phyloP scores from a whole-genome alignment of 345 rosid species.

The Kernera saxatilis region DNA sequence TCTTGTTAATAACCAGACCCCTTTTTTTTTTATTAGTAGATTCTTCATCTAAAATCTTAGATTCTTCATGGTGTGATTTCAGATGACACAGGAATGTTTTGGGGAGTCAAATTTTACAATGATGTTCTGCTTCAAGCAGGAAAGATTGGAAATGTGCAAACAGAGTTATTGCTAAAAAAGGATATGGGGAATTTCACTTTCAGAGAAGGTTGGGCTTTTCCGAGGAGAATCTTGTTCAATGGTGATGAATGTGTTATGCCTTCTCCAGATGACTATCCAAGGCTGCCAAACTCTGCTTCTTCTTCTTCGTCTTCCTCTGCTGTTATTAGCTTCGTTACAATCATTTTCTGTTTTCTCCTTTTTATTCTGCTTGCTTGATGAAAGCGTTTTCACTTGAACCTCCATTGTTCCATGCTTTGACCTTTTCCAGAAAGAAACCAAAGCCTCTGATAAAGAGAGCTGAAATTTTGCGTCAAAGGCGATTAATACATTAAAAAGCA shows the following conservation, averaged over 20 bases:
- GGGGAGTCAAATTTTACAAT: slow-evolving; percentile 72
- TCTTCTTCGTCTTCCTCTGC: slow-evolving; percentile 2
- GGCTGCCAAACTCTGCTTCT: slow-evolving; percentile 43
- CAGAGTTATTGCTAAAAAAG: slow-evolving; percentile 63
- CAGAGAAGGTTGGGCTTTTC: slow-evolving; percentile 82
- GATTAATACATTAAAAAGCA: neutral
- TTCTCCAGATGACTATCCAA: slow-evolving; percentile 62
- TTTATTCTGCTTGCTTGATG: slow-evolving; percentile 18
- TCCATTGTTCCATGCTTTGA: neutral
- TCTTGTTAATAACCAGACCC: neutral
- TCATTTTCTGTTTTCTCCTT: slow-evolving; percentile 17
- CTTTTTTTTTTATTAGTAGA: neutral
- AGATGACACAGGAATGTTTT: slow-evolving; percentile 85
- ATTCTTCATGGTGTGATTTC: slow-evolving; percentile 3
- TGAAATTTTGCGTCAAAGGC: neutral
- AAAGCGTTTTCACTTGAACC: neutral
- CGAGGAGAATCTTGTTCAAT: slow-evolving; percentile 64
- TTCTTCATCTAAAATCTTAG: neutral
- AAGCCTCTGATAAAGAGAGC: neutral
- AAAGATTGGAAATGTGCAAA: slow-evolving; percentile 54
- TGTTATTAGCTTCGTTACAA: neutral
- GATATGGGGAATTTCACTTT: slow-evolving; percentile 52
- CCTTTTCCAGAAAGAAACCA: neutral
- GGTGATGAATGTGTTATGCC: slow-evolving; percentile 97
- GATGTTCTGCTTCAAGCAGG: slow-evolving; percentile 70